phyloP scores from a whole-genome alignment of 163 green algal genomes.

The Scenedesmus sp. region DNA sequence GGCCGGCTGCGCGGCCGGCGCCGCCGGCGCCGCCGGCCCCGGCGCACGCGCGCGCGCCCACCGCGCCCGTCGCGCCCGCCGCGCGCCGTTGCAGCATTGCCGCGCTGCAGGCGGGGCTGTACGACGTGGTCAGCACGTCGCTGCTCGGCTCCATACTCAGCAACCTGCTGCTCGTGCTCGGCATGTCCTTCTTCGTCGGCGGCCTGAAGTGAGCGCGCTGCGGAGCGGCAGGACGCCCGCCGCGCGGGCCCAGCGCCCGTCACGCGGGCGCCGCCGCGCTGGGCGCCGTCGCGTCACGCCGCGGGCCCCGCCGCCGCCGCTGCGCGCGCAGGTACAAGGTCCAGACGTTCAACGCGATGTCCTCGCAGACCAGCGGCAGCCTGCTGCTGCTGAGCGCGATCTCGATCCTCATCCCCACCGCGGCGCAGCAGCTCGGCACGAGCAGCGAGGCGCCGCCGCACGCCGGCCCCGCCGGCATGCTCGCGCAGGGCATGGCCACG shows the following conservation, averaged over 20 bases:
- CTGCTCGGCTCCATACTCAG: constrained; percentile 85
- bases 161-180: constrained; percentile 88
- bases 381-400: constrained; percentile 85
- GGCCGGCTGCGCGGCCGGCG: too few species aligned
- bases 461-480: neutral
- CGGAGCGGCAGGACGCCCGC: too few species aligned
- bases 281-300: too few species aligned
- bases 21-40: too few species aligned
- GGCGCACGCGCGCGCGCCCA: too few species aligned
- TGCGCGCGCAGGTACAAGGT: constrained; percentile 65
- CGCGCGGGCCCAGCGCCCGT: too few species aligned
- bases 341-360: constrained; percentile 80
- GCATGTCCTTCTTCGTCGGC: constrained; percentile 80
- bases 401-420: constrained; percentile 82
- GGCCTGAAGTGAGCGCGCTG: constrained; percentile 53
- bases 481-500: neutral
- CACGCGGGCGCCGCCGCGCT: too few species aligned
- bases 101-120: constrained; percentile 63
- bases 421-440: constrained; percentile 62
- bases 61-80: too few species aligned
- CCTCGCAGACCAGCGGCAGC: constrained; percentile 72
- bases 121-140: constrained; percentile 61
- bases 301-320: too few species aligned
- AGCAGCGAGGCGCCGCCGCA: neutral
- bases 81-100: constrained; percentile 76